Percentiles rank a stretch among this genome's conserved stretches.
phyloP scores from a whole-genome alignment of 331 rosid genomes.

The Quercus phellos region DNA sequence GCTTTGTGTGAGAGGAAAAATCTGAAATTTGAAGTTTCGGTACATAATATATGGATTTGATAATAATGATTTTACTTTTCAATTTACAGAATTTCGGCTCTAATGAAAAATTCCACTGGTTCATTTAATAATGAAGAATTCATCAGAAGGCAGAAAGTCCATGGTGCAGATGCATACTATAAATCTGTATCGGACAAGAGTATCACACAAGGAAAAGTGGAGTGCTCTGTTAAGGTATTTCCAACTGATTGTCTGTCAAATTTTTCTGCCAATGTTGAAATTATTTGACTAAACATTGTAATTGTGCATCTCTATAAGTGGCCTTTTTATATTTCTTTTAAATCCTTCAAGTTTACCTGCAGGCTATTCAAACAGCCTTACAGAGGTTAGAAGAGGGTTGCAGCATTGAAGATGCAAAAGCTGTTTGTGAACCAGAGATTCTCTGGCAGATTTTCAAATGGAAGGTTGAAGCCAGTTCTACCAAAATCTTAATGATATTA shows the following conservation, averaged over 20 bases:
- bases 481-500: not conserved
- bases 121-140: conserved; percentile 31
- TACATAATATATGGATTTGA: conserved; percentile 9
- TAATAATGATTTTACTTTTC: not conserved
- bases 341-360: conserved; percentile 7
- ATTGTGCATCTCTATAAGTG: conserved; percentile 7
- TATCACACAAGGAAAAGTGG: conserved; percentile 55
- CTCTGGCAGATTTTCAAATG: conserved; percentile 46
- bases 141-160: conserved; percentile 18
- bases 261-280: conserved; percentile 8
- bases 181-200: conserved; percentile 19
- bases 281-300: conserved; percentile 6
- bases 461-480: conserved; percentile 44
- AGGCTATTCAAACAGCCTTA: conserved; percentile 59
- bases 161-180: conserved; percentile 8
- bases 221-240: conserved; percentile 51
- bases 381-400: conserved; percentile 48
- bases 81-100: conserved; percentile 34
- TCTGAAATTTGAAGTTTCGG: conserved; percentile 3
- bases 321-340: not conserved
- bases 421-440: conserved; percentile 52
- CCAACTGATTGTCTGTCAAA: conserved; percentile 3
- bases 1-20: conserved; percentile 8
- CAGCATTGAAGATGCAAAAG: conserved; percentile 54
- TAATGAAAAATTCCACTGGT: conserved; percentile 33